phyloP scores from a whole-genome alignment of 75 land plant genomes.

The Pinus taeda region DNA sequence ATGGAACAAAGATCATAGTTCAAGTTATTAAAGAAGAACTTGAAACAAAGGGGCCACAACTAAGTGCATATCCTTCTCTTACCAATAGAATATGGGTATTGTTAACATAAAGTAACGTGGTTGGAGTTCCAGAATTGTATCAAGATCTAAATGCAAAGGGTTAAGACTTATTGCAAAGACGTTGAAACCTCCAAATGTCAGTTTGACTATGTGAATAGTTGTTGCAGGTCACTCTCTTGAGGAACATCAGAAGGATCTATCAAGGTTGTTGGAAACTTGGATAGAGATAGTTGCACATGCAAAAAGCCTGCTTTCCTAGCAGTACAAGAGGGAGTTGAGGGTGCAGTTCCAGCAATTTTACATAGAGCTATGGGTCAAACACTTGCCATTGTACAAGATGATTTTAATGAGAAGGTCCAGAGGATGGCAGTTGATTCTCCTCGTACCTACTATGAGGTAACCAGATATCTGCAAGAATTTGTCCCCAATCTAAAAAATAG shows the following conservation, averaged over 20 bases:
- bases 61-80: conserved; percentile 67
- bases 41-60: conserved; percentile 85
- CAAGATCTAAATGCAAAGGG: conserved; percentile 79
- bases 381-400: conserved; percentile 83
- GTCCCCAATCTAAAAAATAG: conserved; percentile 81
- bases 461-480: conserved; percentile 84
- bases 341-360: conserved; percentile 79
- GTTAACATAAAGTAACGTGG: no score
- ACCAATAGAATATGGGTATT: conserved; percentile 22
- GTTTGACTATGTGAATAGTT: conserved; percentile 86
- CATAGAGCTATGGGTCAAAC: conserved; percentile 98
- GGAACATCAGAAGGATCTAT: conserved; percentile 84
- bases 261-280: conserved; percentile 87
- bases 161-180: conserved; percentile 73
- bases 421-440: conserved; percentile 88
- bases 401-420: conserved; percentile 83
- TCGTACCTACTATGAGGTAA: conserved; percentile 93
- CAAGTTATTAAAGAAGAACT: conserved; percentile 93
- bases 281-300: conserved; percentile 79
- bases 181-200: conserved; percentile 78
- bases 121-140: conserved; percentile 79
- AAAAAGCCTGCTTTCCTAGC: conserved; percentile 77
- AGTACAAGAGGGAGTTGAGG: conserved; percentile 75
- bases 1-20: conserved; percentile 85
- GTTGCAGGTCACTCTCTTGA: conserved; percentile 85